Base-by-base conservation (phyloP, 495 filamentous ascomycete genomes). In the Barbatosphaeria neglecta region DNA sequence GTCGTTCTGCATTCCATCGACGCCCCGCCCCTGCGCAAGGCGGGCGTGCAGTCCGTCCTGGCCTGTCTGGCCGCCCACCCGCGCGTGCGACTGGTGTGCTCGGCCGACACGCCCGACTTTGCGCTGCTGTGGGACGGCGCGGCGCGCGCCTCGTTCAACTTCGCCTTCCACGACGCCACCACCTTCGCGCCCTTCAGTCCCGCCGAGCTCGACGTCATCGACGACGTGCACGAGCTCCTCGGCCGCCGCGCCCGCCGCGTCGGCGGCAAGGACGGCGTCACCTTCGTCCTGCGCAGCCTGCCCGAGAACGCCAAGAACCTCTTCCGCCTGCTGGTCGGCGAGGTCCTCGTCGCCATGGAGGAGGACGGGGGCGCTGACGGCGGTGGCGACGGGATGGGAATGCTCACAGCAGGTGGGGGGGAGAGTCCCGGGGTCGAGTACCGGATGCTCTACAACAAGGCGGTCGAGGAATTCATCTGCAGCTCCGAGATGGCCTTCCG, bases 401-500 rank as follows among this genome's bases (percentile, higher is more conserved):
- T n/a, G n/a, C n/a, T n/a, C n/a, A n/a, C n/a, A n/a, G n/a, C 33
- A 4, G 33, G 13, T 13, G 44, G 64, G 60, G 47, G 70, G 56
- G 48, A 74, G 72, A 58, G 70, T 69, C 50, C 76, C 63, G 84
- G 84, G 1, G 78, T 98, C 24, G 92, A 97, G 65, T 96, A 95
- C 62, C 73, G 86, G 15, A 76, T 84, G 51, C 67, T 97, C 46
- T 98, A 97, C 66, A 88, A 92, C 58, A 95, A 93, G 62, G 90
- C 90, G 16, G 82, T 88, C 19, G 90, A 95, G 65, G 88, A 96
- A 59, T 95, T 98, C 62, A 89, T 97, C 35, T 95, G 90, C 52
- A 90, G 86, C 53, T 93, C 82, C 48, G 92, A 98, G 72, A 88
- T 95, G 79, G 87, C 82, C 55, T 98, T 97, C 65, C 74, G 92